Evolutionary conservation across 441 rosid genomes (phyloP).

Genomic region (Euphorbia schlechtendalii): DNA sequence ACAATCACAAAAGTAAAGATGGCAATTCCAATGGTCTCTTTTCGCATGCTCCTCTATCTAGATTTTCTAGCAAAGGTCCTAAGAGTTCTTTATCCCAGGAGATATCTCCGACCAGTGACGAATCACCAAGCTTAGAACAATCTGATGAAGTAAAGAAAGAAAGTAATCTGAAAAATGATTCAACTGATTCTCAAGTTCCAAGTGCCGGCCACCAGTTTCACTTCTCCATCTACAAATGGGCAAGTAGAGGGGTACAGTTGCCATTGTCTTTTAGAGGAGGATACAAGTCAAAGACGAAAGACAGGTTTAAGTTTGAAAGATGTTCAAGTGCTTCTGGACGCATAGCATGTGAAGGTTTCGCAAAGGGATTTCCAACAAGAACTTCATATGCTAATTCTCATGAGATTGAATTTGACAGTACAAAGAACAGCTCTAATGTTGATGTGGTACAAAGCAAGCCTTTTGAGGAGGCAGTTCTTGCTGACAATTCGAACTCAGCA

Average conservation of each 20-base stretch:
- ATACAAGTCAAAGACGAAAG: constrained; percentile 33
- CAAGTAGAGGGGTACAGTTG: constrained; percentile 58
- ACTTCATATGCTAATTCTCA: constrained; percentile 18
- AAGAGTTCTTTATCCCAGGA: constrained; percentile 33
- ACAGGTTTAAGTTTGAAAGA: constrained; percentile 35
- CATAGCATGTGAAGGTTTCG: constrained; percentile 23
- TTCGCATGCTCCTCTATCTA: constrained; percentile 40
- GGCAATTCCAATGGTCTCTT: constrained; percentile 24
- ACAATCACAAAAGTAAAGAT: constrained; percentile 38
- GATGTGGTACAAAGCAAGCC: constrained; percentile 12
- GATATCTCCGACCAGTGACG: constrained; percentile 22
- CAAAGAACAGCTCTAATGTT: constrained; percentile 19
- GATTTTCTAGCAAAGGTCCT: constrained; percentile 36
- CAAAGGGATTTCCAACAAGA: constrained; percentile 12
- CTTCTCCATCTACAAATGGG: constrained; percentile 97
- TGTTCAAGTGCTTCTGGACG: constrained; percentile 26
- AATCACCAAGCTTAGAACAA: constrained; percentile 18
- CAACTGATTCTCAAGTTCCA: constrained; percentile 20
- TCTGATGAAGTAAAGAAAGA: constrained; percentile 25
- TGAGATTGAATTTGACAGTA: constrained; percentile 18
- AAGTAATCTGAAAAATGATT: constrained; percentile 20
- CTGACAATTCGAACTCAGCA: no score
- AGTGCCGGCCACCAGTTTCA: constrained; percentile 45
- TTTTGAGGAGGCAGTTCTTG: constrained; percentile 22
- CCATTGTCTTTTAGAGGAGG: constrained; percentile 38